Percentiles rank a stretch among this genome's conserved stretches.
phyloP scores from a whole-genome alignment of 2,329 filamentous ascomycete genomes.

The Pseudogymnoascus sp. region DNA sequence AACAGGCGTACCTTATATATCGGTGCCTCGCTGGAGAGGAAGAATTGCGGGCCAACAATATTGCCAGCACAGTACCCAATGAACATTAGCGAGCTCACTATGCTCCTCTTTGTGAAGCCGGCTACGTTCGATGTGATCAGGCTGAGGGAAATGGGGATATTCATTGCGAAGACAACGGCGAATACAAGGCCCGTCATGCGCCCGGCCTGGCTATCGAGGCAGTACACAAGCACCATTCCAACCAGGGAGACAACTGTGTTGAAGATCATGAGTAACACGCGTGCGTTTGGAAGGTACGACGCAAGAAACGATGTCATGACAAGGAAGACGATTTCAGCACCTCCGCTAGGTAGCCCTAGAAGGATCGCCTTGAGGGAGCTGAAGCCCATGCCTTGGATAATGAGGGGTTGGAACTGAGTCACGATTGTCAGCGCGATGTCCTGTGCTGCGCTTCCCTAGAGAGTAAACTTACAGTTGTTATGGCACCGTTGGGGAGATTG shows the following conservation, averaged over 20 bases:
- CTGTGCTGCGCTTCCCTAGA: background rate
- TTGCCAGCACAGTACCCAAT: constrained; percentile 54
- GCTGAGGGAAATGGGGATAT: constrained; percentile 23
- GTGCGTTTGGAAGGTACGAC: constrained; percentile 13
- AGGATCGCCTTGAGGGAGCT: constrained; percentile 30
- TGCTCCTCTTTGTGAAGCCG: constrained; percentile 58
- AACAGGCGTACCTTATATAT: constrained; percentile 36
- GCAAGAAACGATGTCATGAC: constrained; percentile 14
- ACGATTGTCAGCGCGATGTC: background rate
- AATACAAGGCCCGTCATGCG: constrained; percentile 44
- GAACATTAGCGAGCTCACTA: constrained; percentile 55
- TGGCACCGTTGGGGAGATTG: constrained; percentile 33
- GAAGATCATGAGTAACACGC: constrained; percentile 16
- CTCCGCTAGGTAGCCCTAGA: constrained; percentile 56
- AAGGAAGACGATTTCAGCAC: constrained; percentile 13
- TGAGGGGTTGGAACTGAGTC: constrained; percentile 30
- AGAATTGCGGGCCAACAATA: constrained; percentile 58
- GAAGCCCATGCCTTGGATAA: constrained; percentile 34
- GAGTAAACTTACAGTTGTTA: constrained; percentile 30
- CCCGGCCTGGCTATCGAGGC: constrained; percentile 44
- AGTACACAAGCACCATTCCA: constrained; percentile 50
- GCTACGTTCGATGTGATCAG: constrained; percentile 57
- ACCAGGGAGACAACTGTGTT: constrained; percentile 42
- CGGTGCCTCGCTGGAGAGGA: constrained; percentile 49
- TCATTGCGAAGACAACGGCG: constrained; percentile 57